These are phyloP conservation scores for Aspergillus affinis DNA, from an alignment of 495 filamentous ascomycete genomes.

Conservation along the genomic window DNA sequence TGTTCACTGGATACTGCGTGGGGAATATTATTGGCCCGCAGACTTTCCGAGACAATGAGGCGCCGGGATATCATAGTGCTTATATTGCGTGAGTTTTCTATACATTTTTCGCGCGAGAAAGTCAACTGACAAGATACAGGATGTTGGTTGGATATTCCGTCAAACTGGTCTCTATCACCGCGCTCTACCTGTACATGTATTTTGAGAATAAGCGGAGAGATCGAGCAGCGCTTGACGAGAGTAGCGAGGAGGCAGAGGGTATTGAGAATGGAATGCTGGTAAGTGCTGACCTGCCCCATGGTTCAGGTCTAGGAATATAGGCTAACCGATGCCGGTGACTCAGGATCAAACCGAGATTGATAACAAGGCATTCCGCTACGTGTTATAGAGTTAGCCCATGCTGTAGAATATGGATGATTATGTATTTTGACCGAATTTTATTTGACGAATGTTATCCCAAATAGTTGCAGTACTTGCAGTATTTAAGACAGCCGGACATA, in stretches of 20 bases:
- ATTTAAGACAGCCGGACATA: no score
- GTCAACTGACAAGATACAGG: constrained; percentile 15
- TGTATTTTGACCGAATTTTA: no score
- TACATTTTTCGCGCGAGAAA: not conserved
- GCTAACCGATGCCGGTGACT: not conserved
- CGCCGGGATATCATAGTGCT: constrained; percentile 53
- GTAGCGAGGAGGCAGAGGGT: constrained; percentile 44
- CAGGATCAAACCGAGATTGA: not conserved
- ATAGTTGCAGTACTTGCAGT: no score
- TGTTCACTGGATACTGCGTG: constrained; percentile 51
- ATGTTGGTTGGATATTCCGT: constrained; percentile 55
- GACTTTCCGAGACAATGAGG: constrained; percentile 52
- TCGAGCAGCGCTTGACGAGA: constrained; percentile 31
- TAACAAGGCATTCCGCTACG: not conserved
- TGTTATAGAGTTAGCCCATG: not conserved
- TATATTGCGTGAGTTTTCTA: constrained; percentile 46
- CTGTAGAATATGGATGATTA: no score
- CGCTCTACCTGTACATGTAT: constrained; percentile 55
- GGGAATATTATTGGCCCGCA: constrained; percentile 57
- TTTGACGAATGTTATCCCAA: no score
- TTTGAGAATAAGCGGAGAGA: constrained; percentile 53
- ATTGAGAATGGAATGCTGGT: constrained; percentile 54
- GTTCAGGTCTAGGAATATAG: not conserved
- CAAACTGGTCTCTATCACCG: constrained; percentile 46
- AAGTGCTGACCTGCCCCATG: constrained; percentile 2